Conservation (phyloP, 2,329 filamentous ascomycete species). For the Pyrenochaeta sp. region DNA sequence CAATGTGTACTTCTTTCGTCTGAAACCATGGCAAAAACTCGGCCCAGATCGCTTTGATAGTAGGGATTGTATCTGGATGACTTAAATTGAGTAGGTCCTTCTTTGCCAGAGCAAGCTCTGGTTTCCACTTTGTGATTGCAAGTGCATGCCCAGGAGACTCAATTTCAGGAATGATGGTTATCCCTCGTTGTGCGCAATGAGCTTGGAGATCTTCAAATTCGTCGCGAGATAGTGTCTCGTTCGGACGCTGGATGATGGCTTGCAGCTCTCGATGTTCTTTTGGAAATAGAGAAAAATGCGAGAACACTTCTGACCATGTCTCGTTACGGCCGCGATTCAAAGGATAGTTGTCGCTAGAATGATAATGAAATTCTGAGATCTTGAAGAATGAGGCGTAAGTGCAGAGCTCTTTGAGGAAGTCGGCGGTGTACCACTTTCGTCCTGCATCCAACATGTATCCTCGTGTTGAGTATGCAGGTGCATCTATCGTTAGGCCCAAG, state of each 20-base stretch:
- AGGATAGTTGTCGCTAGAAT: slow-evolving; percentile 60
- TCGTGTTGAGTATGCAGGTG: slow-evolving; percentile 56
- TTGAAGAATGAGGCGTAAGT: slow-evolving; percentile 59
- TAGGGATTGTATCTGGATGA: slow-evolving; percentile 47
- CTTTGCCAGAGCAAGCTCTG: slow-evolving; percentile 46
- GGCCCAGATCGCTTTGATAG: slow-evolving; percentile 47
- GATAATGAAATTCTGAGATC: slow-evolving; percentile 60
- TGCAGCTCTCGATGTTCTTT: slow-evolving; percentile 44
- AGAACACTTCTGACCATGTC: slow-evolving; percentile 58
- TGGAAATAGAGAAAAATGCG: slow-evolving; percentile 54
- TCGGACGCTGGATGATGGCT: slow-evolving; percentile 45
- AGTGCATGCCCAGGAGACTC: slow-evolving; percentile 49
- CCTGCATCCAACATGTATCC: slow-evolving; percentile 58
- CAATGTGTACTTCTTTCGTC: slow-evolving; percentile 49
- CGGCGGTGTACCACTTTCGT: slow-evolving; percentile 54
- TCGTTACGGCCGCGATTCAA: slow-evolving; percentile 58
- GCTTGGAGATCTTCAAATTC: slow-evolving; percentile 48
- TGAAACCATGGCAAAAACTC: slow-evolving; percentile 52
- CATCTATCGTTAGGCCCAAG: slow-evolving; percentile 45
- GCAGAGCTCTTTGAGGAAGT: slow-evolving; percentile 56
- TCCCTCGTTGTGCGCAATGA: slow-evolving; percentile 45
- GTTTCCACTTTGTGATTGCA: slow-evolving; percentile 51
- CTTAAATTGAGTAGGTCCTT: slow-evolving; percentile 48
- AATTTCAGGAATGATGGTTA: slow-evolving; percentile 50
- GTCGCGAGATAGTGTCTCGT: slow-evolving; percentile 44